Conservation (phyloP, 768 basidiomycete species). For the Lactarius sanguifluus region DNA sequence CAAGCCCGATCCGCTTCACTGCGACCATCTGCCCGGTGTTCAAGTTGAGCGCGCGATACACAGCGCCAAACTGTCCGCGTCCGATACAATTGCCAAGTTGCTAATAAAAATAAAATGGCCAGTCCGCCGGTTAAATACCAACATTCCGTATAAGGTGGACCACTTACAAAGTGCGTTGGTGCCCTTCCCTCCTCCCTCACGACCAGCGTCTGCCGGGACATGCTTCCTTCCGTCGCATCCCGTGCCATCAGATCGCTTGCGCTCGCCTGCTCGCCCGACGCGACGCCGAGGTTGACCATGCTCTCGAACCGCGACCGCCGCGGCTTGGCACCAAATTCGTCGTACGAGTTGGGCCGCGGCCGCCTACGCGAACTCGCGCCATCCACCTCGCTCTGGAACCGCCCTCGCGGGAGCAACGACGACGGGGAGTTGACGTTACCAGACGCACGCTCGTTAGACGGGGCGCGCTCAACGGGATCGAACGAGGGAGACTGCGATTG, state of each 20-base stretch:
- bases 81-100: constrained; percentile 99
- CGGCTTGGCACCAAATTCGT: constrained; percentile 57
- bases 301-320: constrained; percentile 69
- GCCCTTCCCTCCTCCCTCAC: constrained; percentile 80
- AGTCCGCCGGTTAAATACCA: neutral
- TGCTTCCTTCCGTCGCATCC: constrained; percentile 63
- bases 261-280: constrained; percentile 48
- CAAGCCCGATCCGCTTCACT: constrained; percentile 92
- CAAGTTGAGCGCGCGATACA: constrained; percentile 92
- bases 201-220: constrained; percentile 65
- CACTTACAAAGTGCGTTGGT: constrained; percentile 75
- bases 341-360: constrained; percentile 64
- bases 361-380: constrained; percentile 51
- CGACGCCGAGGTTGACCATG: constrained; percentile 61
- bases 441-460: constrained; percentile 5
- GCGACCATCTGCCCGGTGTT: constrained; percentile 97
- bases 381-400: constrained; percentile 76
- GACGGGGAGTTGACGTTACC: constrained; percentile 31
- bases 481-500: neutral
- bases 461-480: constrained; percentile 21
- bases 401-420: constrained; percentile 50
- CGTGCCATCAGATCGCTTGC: constrained; percentile 65
- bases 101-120: constrained; percentile 42
- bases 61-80: constrained; percentile 93
- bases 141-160: neutral